Conservation (phyloP, 495 filamentous ascomycete genomes). For the Hyphodiscus hymeniophilus region DNA sequence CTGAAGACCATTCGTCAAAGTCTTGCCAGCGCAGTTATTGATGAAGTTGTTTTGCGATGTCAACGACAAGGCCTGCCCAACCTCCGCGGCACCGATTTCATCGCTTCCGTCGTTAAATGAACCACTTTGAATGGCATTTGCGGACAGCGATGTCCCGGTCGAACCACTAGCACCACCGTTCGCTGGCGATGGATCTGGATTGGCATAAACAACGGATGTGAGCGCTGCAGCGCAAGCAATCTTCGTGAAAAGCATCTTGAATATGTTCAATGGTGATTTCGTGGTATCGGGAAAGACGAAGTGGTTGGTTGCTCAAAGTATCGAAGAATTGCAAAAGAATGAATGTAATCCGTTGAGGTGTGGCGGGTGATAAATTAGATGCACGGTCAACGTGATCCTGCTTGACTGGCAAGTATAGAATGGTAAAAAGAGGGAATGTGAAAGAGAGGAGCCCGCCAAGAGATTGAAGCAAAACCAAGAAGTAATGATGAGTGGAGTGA, state of each 20-base stretch:
- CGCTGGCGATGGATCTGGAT: not conserved
- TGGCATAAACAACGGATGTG: conserved; percentile 12
- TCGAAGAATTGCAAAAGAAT: conserved; percentile 13
- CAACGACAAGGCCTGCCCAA: conserved; percentile 14
- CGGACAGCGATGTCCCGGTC: conserved; percentile 8
- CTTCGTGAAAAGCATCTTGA: conserved; percentile 21
- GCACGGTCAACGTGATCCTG: conserved; percentile 27
- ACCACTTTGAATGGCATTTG: conserved; percentile 20
- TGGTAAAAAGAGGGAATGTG: conserved; percentile 17
- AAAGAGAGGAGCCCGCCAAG: conserved; percentile 21
- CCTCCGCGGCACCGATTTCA: conserved; percentile 16
- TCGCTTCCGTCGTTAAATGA: conserved; percentile 17
- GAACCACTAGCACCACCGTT: not conserved
- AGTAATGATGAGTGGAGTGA: conserved; percentile 13
- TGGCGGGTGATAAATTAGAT: conserved; percentile 20
- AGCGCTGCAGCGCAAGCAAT: conserved; percentile 16
- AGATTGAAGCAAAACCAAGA: conserved; percentile 10
- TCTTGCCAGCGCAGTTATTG: conserved; percentile 60
- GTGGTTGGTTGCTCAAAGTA: conserved; percentile 4
- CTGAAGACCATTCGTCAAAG: conserved; percentile 62
- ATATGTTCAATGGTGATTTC: conserved; percentile 2
- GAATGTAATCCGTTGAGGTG: conserved; percentile 22
- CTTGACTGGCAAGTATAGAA: conserved; percentile 26
- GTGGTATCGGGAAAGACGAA: not conserved
- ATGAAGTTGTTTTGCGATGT: conserved; percentile 48